Evolutionary conservation across 441 rosid species (phyloP).

Genomic region (Omphalea diandra): DNA sequence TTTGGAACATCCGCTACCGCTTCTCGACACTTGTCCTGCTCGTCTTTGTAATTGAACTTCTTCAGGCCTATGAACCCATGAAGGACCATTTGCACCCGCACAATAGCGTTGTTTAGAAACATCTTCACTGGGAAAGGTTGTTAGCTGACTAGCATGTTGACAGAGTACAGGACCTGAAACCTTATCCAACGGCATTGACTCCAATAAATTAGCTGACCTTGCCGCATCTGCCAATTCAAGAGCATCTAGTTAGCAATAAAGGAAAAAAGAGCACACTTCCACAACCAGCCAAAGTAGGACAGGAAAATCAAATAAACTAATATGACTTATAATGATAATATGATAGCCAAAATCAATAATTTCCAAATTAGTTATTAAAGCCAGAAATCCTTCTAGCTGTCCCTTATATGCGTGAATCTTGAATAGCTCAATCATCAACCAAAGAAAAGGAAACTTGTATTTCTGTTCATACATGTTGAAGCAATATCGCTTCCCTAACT

Average conservation of each 20-base stretch:
- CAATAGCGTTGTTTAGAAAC: slow-evolving; percentile 38
- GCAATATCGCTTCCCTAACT: not conserved
- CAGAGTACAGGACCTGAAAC: slow-evolving; percentile 38
- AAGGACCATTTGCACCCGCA: slow-evolving; percentile 25
- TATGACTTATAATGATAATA: too few relatives aligned
- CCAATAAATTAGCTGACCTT: slow-evolving; percentile 32
- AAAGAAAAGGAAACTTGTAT: not conserved
- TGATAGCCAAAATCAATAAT: not conserved
- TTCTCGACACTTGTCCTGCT: slow-evolving; percentile 52
- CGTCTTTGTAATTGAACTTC: slow-evolving; percentile 46
- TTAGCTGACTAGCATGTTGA: slow-evolving; percentile 36
- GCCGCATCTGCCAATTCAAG: slow-evolving; percentile 22
- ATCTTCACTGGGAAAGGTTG: slow-evolving; percentile 36
- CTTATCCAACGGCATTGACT: slow-evolving; percentile 41
- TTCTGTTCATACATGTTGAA: not conserved
- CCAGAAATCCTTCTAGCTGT: not conserved
- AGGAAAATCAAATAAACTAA: not conserved
- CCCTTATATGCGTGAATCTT: not conserved
- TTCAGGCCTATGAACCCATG: slow-evolving; percentile 38
- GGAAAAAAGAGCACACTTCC: not conserved
- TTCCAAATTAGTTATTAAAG: not conserved
- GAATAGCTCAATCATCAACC: not conserved
- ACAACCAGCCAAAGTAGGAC: not conserved
- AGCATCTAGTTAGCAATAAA: not conserved
- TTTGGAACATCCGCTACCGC: slow-evolving; percentile 50